phyloP scores from a whole-genome alignment of 2,329 filamentous ascomycete species.

The Huntiella decipiens region DNA sequence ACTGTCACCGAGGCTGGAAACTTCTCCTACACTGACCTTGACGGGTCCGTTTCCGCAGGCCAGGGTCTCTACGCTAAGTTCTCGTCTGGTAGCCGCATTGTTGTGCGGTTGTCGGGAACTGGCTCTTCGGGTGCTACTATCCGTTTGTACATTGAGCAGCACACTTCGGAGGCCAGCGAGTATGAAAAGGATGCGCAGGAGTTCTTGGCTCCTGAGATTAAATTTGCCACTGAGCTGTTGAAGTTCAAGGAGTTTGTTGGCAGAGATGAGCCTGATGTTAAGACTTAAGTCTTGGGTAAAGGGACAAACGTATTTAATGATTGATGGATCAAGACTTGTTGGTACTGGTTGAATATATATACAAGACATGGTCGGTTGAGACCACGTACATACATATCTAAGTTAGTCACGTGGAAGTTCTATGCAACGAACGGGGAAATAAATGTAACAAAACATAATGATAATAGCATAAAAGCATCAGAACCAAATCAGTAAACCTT shows the following conservation, averaged over 20 bases:
- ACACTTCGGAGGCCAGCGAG: constrained; percentile 61
- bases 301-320: constrained; percentile 1
- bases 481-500: background rate
- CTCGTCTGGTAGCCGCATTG: constrained; percentile 83
- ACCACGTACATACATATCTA: constrained; percentile 19
- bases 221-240: constrained; percentile 65
- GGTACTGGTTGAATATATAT: constrained; percentile 1
- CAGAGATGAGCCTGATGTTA: constrained; percentile 85
- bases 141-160: constrained; percentile 90
- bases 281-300: constrained; percentile 42
- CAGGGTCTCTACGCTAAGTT: constrained; percentile 93
- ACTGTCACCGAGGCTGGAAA: constrained; percentile 82
- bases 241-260: constrained; percentile 90
- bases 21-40: constrained; percentile 97
- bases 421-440: background rate
- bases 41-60: constrained; percentile 86
- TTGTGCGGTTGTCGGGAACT: constrained; percentile 86
- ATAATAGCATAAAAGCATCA: constrained; percentile 5
- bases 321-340: background rate
- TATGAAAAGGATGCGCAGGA: constrained; percentile 76
- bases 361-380: constrained; percentile 1
- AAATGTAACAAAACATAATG: background rate
- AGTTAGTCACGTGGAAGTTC: constrained; percentile 45
- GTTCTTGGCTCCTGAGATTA: constrained; percentile 79
- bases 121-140: constrained; percentile 93